These are phyloP conservation scores for Moesziomyces sp. DNA, from an alignment of 1,284 basidiomycete genomes.

Conservation along the genomic window DNA sequence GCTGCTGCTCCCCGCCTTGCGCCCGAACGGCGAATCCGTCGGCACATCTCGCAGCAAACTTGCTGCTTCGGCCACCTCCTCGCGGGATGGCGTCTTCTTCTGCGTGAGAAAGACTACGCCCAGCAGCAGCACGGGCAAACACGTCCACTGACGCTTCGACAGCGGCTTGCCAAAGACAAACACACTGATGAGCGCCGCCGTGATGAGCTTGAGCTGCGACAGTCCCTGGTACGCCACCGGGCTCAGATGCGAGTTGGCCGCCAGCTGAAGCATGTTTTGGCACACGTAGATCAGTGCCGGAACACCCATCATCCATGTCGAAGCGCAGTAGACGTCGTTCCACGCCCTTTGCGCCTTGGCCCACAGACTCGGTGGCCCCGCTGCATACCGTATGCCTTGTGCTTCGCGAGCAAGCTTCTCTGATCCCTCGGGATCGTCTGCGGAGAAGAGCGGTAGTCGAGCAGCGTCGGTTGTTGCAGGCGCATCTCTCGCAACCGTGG, in stretches of 20 bases:
- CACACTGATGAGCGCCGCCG: constrained; percentile 37
- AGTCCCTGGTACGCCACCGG: constrained; percentile 36
- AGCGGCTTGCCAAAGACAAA: constrained; percentile 24
- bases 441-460: constrained; percentile 22
- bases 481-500: background rate
- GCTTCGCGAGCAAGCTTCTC: background rate
- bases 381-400: background rate
- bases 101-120: constrained; percentile 28
- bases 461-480: constrained; percentile 1
- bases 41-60: constrained; percentile 1
- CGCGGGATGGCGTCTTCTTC: background rate
- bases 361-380: background rate
- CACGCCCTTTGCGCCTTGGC: constrained; percentile 3
- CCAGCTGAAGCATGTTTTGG: constrained; percentile 46
- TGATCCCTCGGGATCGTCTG: background rate
- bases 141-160: constrained; percentile 28
- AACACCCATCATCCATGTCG: constrained; percentile 38
- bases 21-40: constrained; percentile 19
- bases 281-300: constrained; percentile 34
- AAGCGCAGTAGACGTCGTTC: constrained; percentile 25
- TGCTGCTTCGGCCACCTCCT: constrained; percentile 9
- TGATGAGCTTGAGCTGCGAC: constrained; percentile 44
- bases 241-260: constrained; percentile 32
- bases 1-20: background rate
- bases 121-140: constrained; percentile 19